A percentile compares a stretch with the other conserved stretches of the same genome.
These are phyloP conservation scores for Crithidia brevicula DNA, from an alignment of 208 protist genomes.

Conservation along the genomic window DNA sequence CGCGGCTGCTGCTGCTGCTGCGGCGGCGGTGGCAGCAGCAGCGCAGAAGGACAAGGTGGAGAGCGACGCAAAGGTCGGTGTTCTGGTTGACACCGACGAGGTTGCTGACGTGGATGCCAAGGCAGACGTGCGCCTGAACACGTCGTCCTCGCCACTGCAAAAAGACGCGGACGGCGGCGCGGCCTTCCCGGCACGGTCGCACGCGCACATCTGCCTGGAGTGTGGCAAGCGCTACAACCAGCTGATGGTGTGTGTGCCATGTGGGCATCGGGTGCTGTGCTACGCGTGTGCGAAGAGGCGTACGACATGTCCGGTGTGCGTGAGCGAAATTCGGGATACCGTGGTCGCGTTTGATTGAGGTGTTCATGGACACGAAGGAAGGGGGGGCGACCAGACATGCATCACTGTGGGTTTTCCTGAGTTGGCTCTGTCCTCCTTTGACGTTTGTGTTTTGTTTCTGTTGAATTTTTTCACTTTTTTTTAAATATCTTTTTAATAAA, in stretches of 20 bases:
- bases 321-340: constrained; percentile 40
- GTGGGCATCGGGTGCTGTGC: constrained; percentile 87
- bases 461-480: constrained; percentile 3
- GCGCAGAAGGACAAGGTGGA: constrained; percentile 8
- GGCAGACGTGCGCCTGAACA: neutral
- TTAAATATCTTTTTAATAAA: constrained; percentile 5
- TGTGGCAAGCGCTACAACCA: constrained; percentile 39
- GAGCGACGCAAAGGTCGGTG: neutral
- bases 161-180: neutral
- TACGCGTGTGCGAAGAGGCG: constrained; percentile 51
- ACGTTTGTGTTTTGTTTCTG: constrained; percentile 6
- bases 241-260: constrained; percentile 70
- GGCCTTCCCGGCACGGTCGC: constrained; percentile 3
- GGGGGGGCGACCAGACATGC: too few species aligned
- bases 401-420: too few species aligned
- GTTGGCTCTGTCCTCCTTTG: too few species aligned
- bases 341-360: constrained; percentile 41
- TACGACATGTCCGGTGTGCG: constrained; percentile 82
- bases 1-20: neutral
- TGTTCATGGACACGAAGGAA: too few species aligned
- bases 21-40: neutral
- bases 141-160: neutral
- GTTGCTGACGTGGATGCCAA: neutral
- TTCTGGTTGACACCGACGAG: neutral
- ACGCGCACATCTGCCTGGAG: constrained; percentile 38